phyloP scores from a whole-genome alignment of 805 yeast species.

The Kodamaea neixiangensis region DNA sequence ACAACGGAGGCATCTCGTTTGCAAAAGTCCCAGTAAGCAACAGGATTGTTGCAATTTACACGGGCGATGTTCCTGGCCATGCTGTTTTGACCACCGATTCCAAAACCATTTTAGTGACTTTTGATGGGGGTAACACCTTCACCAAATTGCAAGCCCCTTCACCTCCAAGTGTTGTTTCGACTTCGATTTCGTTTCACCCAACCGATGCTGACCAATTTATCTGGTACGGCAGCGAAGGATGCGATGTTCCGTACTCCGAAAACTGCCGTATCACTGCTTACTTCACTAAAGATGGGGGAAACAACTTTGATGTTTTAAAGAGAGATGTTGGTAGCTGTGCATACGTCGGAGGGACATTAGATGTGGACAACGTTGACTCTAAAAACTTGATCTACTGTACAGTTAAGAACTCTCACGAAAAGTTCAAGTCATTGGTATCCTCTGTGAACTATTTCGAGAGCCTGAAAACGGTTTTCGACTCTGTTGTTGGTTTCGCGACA shows the following conservation, averaged over 20 bases:
- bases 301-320: slow-evolving; percentile 54
- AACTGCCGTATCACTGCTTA: slow-evolving; percentile 62
- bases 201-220: slow-evolving; percentile 58
- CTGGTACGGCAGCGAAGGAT: slow-evolving; percentile 64
- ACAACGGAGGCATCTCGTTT: slow-evolving; percentile 64
- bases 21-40: slow-evolving; percentile 38
- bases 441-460: slow-evolving; percentile 55
- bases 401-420: slow-evolving; percentile 32
- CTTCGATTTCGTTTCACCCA: slow-evolving; percentile 64
- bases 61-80: slow-evolving; percentile 61
- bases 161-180: slow-evolving; percentile 37
- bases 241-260: slow-evolving; percentile 44
- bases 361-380: slow-evolving; percentile 30
- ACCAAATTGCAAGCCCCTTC: slow-evolving; percentile 50
- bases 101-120: slow-evolving; percentile 56
- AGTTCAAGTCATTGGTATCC: slow-evolving; percentile 36
- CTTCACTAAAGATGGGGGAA: slow-evolving; percentile 69
- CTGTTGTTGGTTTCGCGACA: slow-evolving; percentile 72
- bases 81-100: slow-evolving; percentile 54
- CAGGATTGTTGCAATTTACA: slow-evolving; percentile 53
- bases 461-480: slow-evolving; percentile 47
- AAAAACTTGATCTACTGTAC: slow-evolving; percentile 68
- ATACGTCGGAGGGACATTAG: slow-evolving; percentile 61
- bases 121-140: slow-evolving; percentile 69
- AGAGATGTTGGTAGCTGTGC: slow-evolving; percentile 62